Conservation (phyloP, 2,329 filamentous ascomycete species). For the Nothomitra cinnamomea region DNA sequence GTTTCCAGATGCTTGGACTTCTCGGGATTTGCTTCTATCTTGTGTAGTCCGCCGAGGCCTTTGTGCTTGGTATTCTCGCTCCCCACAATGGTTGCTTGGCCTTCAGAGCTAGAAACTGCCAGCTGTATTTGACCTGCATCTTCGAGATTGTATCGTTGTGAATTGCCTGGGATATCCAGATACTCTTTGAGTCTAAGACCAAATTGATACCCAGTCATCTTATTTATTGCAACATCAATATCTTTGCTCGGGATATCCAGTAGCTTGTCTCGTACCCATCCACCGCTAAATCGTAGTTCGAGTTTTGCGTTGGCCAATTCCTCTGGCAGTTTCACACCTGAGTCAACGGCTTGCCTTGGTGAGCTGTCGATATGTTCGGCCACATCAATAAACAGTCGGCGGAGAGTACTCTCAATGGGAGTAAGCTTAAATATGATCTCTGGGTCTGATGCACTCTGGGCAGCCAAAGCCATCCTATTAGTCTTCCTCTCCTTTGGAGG, state of each 20-base stretch:
- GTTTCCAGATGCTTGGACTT: constrained; percentile 96
- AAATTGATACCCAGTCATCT: constrained; percentile 67
- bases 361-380: constrained; percentile 45
- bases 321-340: constrained; percentile 6
- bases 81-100: neutral
- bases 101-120: neutral
- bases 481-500: no score
- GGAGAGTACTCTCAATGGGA: constrained; percentile 52
- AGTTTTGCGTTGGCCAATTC: constrained; percentile 28
- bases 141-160: constrained; percentile 40
- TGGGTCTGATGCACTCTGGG: neutral
- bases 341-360: constrained; percentile 10
- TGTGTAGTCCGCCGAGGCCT: constrained; percentile 63
- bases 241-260: constrained; percentile 57
- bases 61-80: constrained; percentile 16
- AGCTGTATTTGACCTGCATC: constrained; percentile 12
- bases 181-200: constrained; percentile 52
- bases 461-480: no score
- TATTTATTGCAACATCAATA: constrained; percentile 73
- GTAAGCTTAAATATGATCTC: constrained; percentile 30
- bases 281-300: constrained; percentile 59
- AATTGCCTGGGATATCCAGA: constrained; percentile 41
- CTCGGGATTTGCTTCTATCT: constrained; percentile 80
- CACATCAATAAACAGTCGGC: constrained; percentile 66
- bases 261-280: constrained; percentile 77